phyloP scores from a whole-genome alignment of 2,329 filamentous ascomycete species.

The Chalaropsis ovoidea region DNA sequence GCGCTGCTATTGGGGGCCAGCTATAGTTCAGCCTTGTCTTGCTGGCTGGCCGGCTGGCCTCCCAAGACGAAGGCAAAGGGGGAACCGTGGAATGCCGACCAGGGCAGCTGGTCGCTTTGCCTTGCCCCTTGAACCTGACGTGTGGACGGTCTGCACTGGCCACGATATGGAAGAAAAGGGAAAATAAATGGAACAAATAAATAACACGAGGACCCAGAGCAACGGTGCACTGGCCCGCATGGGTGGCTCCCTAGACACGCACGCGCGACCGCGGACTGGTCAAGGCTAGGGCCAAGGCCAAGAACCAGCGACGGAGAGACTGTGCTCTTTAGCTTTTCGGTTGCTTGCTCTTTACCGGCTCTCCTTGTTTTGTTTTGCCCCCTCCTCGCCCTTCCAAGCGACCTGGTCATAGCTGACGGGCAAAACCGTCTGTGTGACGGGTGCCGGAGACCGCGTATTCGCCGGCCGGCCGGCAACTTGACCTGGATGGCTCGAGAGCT shows the following conservation, averaged over 20 bases:
- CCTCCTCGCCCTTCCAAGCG: background rate
- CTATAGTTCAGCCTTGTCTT: background rate
- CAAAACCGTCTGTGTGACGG: background rate
- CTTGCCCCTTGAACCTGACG: background rate
- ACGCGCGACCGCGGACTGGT: background rate
- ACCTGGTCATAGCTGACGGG: conserved; percentile 4
- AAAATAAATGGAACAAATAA: conserved; percentile 2
- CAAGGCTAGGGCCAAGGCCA: background rate
- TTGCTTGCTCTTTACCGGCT: background rate
- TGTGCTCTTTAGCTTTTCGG: too few species aligned
- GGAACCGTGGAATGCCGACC: too few species aligned
- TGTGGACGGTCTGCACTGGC: background rate
- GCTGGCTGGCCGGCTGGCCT: background rate
- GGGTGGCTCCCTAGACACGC: background rate
- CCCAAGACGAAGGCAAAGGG: background rate
- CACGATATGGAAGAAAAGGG: background rate
- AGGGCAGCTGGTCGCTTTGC: background rate
- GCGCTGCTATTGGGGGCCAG: background rate
- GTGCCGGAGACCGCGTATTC: background rate
- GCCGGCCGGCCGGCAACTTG: background rate
- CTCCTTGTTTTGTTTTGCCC: too few species aligned
- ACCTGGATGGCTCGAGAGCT: background rate
- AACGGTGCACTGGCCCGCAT: conserved; percentile 2
- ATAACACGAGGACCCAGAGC: background rate
- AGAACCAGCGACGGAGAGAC: background rate